Evolutionary conservation across 1,284 basidiomycete genomes (phyloP), one percentile per base, ranked within the genome.

Genomic region (Malassezia dermatis): DNA sequence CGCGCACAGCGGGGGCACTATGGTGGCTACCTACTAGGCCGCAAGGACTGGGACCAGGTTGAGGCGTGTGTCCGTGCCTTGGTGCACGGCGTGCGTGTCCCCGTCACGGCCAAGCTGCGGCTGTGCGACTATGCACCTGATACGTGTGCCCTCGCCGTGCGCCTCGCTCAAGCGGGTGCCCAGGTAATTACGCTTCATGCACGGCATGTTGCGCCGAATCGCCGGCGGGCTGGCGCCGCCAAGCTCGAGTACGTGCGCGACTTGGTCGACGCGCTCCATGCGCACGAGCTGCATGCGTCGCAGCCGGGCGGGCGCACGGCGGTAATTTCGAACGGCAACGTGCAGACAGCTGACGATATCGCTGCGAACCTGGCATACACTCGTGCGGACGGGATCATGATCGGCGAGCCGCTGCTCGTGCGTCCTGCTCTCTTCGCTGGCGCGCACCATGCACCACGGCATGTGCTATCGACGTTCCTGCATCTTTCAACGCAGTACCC

Each of bases 301-400:
- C 83, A 11, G 59, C 66, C 8, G 0, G 26, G 43, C 11, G 56
- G 61, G 3, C 48, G 54, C 26, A 75, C 85, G 2, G 83, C 81
- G 5, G 80, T 86, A 44, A 75, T 87, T 48, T 84, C 82, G 74
- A 87, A 87, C 64, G 85, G 86, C 13, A 87, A 87, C 63, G 86
- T 87, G 12, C 78, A 80, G 17, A 75, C 71, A 12, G 82, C 79
- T 75, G 71, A 73, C 30, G 83, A 87, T 67, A 69, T 86, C 10
- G 69, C 72, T 55, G 63, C 67, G 27, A 86, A 86, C 65, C 66
- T 79, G 46, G 64, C 70, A 8, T 75, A 75, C 41, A 86, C 85
- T 2, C 77, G 79, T n/a, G 84, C 84, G 39, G 81, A 84, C 63
- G 86, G 85, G 8, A 71, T 84, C 56, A 87, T 87, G 85, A 83